Evolutionary conservation across 169 alveolate species (phyloP).

Genomic region (Eimeria sp.): DNA sequence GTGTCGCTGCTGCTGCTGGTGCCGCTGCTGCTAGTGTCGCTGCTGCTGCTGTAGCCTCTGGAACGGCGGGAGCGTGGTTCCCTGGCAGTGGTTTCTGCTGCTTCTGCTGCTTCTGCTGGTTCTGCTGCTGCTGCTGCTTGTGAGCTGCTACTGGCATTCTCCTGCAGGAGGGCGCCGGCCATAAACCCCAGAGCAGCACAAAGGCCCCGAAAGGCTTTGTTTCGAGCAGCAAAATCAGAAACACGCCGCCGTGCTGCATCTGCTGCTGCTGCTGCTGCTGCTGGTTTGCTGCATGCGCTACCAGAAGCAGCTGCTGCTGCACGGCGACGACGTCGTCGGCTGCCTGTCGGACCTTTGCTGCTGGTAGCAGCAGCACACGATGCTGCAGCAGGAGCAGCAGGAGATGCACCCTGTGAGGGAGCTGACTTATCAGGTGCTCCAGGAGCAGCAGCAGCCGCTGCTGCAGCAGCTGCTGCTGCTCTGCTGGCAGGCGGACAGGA

Average conservation of each 20-base stretch:
- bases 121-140: conserved; percentile 1
- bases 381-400: conserved; percentile 20
- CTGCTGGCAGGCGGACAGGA: not conserved
- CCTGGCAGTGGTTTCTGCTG: not conserved
- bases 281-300: not conserved
- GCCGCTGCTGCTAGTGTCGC: not conserved
- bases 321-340: not conserved
- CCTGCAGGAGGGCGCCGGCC: conserved; percentile 31
- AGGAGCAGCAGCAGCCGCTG: not conserved
- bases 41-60: not conserved
- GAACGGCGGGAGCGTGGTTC: not conserved
- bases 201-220: conserved; percentile 12
- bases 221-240: not conserved
- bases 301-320: not conserved
- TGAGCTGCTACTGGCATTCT: conserved; percentile 13
- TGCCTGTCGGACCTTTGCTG: not conserved
- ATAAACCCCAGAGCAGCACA: conserved; percentile 39
- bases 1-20: not conserved
- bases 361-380: not conserved
- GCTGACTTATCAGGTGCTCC: not conserved
- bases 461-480: conserved; percentile 21
- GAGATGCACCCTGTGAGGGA: not conserved
- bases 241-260: not conserved
- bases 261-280: conserved; percentile 11
- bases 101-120: not conserved